Evolutionary conservation across 2,329 filamentous ascomycete species (phyloP), one percentile per base, ranked within the genome.

Genomic region (Verticillium nubilum): DNA sequence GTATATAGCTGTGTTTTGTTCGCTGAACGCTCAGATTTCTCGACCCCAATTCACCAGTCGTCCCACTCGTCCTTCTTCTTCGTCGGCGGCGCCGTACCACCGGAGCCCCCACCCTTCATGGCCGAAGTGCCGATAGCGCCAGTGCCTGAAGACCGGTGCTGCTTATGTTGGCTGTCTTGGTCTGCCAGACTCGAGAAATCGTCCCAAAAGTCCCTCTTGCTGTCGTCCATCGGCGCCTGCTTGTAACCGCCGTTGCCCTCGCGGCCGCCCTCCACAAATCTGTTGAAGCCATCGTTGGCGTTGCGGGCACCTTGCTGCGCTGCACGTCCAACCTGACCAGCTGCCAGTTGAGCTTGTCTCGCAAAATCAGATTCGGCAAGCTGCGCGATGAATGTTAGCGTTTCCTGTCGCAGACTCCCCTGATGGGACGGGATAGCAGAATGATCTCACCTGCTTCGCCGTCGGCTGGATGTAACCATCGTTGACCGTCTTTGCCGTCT

Each of bases 391-490:
- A 31, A 25, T 23, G 42, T 47, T 23, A 47, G n/a, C 42, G 23
- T 23, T 1, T n/a, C n/a, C 42, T 37, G 42, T 9, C 19, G n/a
- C n/a, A 47, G 5, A 3, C 1, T 37, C 4, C 15, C 12, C 3
- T 5, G 19, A 25, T 2, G 2, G 4, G 23, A 60, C n/a, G 52
- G 29, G 10, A 53, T 59, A 26, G 31, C 62, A 67, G 52, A 35
- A 54, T 35, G n/a, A n/a, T 68, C 81, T 62, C 80, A 92, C 90
- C 85, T 92, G 90, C 70, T 91, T 90, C 62, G 95, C 92, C 28
- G 92, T 95, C 10, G 95, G 95, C 75, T 96, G 92, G 58, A 99
- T 91, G 76, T 92, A 97, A 33, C 89, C 86, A 66, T 95, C 89
- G 72, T 97, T 96, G 26, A 97, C 89, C 17, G 86, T 91, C 80